Evolutionary conservation across 1,284 basidiomycete species (phyloP), one percentile per base, ranked within the genome.

Genomic region (Retiboletus flavoniger): DNA sequence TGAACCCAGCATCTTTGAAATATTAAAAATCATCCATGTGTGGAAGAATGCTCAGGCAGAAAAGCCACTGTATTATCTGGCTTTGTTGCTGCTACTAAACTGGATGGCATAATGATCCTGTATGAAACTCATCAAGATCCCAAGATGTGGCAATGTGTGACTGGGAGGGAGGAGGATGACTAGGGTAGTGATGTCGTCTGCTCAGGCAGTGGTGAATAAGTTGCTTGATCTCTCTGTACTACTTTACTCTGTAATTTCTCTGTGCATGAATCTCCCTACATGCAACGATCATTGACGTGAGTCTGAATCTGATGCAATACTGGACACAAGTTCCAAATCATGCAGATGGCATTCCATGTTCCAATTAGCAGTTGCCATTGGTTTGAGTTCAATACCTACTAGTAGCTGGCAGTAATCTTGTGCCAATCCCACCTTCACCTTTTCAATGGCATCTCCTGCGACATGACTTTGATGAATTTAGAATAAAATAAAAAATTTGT

Each of bases 1-100:
- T 89, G 42, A 95, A 96, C 66, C 92, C 95, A 0, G 88, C 91
- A 0, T 85, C 92, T 1, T 95, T 94, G 85, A 95, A 94, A 93
- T 95, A 78, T 77, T 97, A 69, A 89, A 95, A 70, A 91, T 91
- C 78, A 95, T 95, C 1, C 93, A 94, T 69, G 88, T 88, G 3
- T 97, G 95, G 95, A 87, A 85, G 62, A 76, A 69, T 55, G 63
- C 80, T 3, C 80, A 84, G 56, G 72, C 68, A n/a, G n/a, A n/a
- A n/a, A n/a, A n/a, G n/a, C 72, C 16, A 57, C 63, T 11, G 50
- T 71, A 28, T 64, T 79, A 41, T 74, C 77, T 40, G 78, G 78
- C 7, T 80, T 81, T 54, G 74, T 75, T 41, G 66, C 76, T 56
- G 74, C 79, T 42, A 54, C 71, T 26, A 57, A 62, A 31, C 53